phyloP scores from a whole-genome alignment of 73 alveolate species.

The Symbiodinium natans region DNA sequence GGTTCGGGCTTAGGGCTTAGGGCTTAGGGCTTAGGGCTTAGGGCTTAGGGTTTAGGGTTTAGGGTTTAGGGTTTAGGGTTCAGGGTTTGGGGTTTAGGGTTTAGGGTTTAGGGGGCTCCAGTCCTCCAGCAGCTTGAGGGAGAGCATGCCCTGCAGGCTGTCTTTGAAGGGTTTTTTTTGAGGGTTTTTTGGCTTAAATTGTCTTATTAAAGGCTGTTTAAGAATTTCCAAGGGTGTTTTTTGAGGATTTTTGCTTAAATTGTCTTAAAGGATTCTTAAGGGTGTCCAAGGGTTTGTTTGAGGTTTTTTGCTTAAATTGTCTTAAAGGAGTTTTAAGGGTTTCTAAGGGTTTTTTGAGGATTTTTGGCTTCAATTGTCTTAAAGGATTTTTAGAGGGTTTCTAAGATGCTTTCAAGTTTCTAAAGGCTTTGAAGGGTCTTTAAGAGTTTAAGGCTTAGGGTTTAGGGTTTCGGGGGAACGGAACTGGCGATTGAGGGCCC shows the following conservation, averaged over 20 bases:
- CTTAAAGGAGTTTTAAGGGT: background rate
- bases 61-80: background rate
- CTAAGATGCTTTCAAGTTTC: too few species aligned
- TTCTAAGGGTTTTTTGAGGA: too few species aligned
- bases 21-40: background rate
- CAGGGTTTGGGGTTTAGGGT: background rate
- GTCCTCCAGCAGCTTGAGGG: background rate
- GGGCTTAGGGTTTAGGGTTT: background rate
- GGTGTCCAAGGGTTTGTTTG: too few species aligned
- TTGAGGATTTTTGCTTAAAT: too few species aligned
- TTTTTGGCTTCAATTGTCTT: background rate
- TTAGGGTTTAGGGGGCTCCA: background rate
- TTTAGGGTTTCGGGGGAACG: background rate
- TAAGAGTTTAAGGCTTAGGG: background rate
- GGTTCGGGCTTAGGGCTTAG: background rate
- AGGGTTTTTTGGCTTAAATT: background rate
- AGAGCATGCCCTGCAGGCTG: background rate
- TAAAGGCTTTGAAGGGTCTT: background rate
- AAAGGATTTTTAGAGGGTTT: too few species aligned
- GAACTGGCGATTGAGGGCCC: too few species aligned
- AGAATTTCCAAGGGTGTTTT: too few species aligned
- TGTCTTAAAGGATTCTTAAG: background rate
- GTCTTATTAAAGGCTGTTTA: too few species aligned
- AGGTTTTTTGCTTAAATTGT: background rate
- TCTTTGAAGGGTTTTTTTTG: background rate